Conservation (phyloP, 495 filamentous ascomycete species). For the Aspergillus baeticus region DNA sequence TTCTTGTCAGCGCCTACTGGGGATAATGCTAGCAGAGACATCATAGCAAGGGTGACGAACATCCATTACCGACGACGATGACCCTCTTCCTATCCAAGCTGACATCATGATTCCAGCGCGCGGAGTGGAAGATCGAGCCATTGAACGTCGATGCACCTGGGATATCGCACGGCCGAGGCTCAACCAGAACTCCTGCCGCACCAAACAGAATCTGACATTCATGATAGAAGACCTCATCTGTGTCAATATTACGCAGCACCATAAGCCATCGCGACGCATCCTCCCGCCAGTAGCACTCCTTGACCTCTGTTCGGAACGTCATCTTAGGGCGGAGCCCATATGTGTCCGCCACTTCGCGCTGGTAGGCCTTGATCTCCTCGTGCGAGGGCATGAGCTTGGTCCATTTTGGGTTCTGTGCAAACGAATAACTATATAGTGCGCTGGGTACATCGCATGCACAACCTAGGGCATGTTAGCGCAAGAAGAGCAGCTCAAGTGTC, state of each 20-base stretch:
- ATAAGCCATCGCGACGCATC: conserved; percentile 11
- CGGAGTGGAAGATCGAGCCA: conserved; percentile 57
- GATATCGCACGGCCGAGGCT: conserved; percentile 49
- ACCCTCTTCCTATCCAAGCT: conserved; percentile 56
- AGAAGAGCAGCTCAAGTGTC: too few species aligned
- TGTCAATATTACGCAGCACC: conserved; percentile 4
- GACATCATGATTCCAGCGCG: conserved; percentile 56
- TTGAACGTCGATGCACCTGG: conserved; percentile 45
- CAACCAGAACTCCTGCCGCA: conserved; percentile 42
- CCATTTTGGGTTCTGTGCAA: conserved; percentile 47
- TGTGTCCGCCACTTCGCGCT: conserved; percentile 38
- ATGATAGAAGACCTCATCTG: conserved; percentile 16
- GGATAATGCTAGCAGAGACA: neutral
- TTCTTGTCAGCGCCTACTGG: neutral
- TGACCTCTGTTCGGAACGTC: conserved; percentile 9
- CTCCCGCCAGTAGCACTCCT: conserved; percentile 1
- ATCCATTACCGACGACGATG: conserved; percentile 54
- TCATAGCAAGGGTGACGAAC: conserved; percentile 12
- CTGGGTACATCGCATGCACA: conserved; percentile 27
- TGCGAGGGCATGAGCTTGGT: conserved; percentile 39
- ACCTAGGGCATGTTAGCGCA: conserved; percentile 9
- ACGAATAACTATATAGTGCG: conserved; percentile 51
- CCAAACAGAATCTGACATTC: conserved; percentile 48
- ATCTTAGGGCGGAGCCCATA: conserved; percentile 46
- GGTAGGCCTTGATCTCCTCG: conserved; percentile 47